Conservation (phyloP, 805 yeast species). For the Yarrowia porcina region DNA sequence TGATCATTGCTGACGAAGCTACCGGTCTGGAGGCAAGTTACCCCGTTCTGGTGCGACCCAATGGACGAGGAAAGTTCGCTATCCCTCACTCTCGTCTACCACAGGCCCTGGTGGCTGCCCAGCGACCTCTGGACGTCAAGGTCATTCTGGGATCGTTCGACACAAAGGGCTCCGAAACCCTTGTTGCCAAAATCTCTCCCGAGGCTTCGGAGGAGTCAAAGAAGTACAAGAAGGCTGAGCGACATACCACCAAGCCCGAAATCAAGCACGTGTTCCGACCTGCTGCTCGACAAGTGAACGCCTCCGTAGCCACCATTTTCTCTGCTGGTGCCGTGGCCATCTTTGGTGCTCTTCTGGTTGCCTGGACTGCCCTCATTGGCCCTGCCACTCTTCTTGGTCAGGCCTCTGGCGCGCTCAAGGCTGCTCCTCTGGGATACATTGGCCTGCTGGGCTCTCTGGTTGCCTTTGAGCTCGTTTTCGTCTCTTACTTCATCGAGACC, state of each 20-base stretch:
- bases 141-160: conserved; percentile 38
- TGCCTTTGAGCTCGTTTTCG: conserved; percentile 52
- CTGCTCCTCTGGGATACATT: conserved; percentile 39
- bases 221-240: conserved; percentile 21
- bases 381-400: conserved; percentile 27
- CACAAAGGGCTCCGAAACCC: conserved; percentile 29
- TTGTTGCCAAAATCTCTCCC: conserved; percentile 28
- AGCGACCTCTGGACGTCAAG: conserved; percentile 30
- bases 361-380: conserved; percentile 35
- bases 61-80: conserved; percentile 38
- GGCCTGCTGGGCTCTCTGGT: conserved; percentile 50
- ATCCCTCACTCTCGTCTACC: conserved; percentile 38
- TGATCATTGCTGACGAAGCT: conserved; percentile 3
- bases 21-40: conserved; percentile 35
- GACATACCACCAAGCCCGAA: conserved; percentile 52
- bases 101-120: conserved; percentile 33
- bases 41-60: conserved; percentile 35
- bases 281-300: conserved; percentile 52
- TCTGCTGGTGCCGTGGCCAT: conserved; percentile 45
- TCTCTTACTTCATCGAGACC: conserved; percentile 56
- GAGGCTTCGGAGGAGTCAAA: conserved; percentile 25
- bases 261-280: conserved; percentile 59
- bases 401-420: conserved; percentile 23
- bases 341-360: conserved; percentile 44
- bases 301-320: conserved; percentile 52